Evolutionary conservation across 208 protist species (phyloP).

Genomic region (Angomonas ambiguus): DNA sequence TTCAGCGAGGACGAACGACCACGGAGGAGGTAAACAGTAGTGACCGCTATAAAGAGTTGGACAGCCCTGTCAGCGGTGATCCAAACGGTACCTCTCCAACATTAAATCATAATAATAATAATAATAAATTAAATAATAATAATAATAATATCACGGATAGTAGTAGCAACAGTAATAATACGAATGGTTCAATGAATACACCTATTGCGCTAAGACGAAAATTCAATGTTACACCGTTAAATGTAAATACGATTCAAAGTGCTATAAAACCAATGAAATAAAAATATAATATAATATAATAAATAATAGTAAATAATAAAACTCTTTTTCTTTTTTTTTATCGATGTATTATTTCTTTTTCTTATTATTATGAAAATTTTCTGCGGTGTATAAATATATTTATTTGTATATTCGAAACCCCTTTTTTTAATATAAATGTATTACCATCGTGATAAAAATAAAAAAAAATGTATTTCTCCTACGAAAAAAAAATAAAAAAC

Average conservation of each 20-base stretch:
- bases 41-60: too few relatives aligned
- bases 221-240: neutral
- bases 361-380: constrained; percentile 9
- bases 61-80: too few relatives aligned
- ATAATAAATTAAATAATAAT: constrained; percentile 4
- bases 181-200: neutral
- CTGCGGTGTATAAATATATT: too few relatives aligned
- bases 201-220: neutral
- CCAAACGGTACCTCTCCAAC: neutral
- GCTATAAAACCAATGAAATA: too few relatives aligned
- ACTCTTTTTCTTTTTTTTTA: constrained; percentile 8
- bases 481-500: too few relatives aligned
- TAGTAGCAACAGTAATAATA: neutral
- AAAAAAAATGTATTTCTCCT: too few relatives aligned
- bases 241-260: neutral
- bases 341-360: neutral
- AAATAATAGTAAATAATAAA: constrained; percentile 1
- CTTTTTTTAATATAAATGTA: too few relatives aligned
- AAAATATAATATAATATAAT: neutral
- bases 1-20: too few relatives aligned
- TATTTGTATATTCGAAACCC: too few relatives aligned
- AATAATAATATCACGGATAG: constrained; percentile 2
- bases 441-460: too few relatives aligned
- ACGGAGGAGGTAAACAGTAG: too few relatives aligned
- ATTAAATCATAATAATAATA: neutral